Conservation (phyloP, 345 rosid species). For the Durio zibethinus region DNA sequence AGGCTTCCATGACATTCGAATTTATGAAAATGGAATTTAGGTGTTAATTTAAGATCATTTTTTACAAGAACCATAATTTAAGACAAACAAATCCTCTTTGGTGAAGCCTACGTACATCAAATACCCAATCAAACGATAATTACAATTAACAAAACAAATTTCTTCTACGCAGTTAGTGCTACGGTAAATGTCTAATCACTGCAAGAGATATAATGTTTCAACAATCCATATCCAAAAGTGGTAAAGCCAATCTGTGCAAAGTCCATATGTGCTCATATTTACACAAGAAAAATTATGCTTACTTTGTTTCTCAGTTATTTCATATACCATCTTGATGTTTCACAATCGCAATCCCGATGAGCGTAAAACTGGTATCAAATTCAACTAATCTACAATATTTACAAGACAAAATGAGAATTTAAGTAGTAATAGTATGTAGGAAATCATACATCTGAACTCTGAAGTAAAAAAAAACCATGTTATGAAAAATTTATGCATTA, state of each 20-base stretch:
- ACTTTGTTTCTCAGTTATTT: conserved; percentile 16
- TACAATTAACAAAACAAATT: background rate
- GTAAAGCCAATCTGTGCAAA: background rate
- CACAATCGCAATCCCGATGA: background rate
- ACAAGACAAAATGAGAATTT: background rate
- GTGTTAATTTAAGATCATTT: background rate
- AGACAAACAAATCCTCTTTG: background rate
- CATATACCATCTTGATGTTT: conserved; percentile 12
- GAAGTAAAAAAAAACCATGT: background rate
- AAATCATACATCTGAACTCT: background rate
- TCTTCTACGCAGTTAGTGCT: background rate
- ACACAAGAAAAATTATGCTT: background rate
- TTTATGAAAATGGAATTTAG: background rate
- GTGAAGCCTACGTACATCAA: background rate
- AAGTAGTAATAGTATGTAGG: background rate
- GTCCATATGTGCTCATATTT: background rate
- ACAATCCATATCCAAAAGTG: background rate
- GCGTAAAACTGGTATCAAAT: background rate
- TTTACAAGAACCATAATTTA: background rate
- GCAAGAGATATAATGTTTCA: background rate
- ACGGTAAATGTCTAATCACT: background rate
- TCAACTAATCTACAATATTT: background rate
- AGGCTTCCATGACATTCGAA: background rate
- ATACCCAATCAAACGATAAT: background rate
- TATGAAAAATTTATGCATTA: background rate